Base-by-base conservation (phyloP, 2,329 filamentous ascomycete genomes). In the Diplodia corticola region DNA sequence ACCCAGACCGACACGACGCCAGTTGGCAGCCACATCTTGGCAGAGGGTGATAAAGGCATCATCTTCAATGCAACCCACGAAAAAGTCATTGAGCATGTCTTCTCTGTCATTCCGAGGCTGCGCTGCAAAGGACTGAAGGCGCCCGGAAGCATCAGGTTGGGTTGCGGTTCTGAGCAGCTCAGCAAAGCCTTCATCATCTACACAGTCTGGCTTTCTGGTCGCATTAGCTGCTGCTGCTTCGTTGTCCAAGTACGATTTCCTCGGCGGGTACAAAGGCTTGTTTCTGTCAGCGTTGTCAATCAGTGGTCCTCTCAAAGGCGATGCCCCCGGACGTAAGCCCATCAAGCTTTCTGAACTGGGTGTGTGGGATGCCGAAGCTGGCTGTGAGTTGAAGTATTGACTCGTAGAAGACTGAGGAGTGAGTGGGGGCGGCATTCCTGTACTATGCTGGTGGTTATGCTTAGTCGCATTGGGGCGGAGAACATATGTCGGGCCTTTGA, bases 11-110 rank as follows among this genome's bases (percentile, higher is more conserved):
- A 82, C 76, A 44, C 79, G 77, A 66, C 77, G 76, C 84, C 84
- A 86, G 68, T 81, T 79, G 13, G 75, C 75, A 60, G 81, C 80
- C 53, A 83, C 77, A 71, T 86, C 83, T 67, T 82, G 76, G 60
- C 82, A 82, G n/a, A 86, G 72, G 20, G 77, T 80, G 5, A 82
- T 65, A 67, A 87, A 86, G 22, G 80, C 76, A 3, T 81, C 76
- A 67, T 83, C 80, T 30, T 83, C 77, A 3, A 86, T 76, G 66
- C 80, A 79, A n/a, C 79, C 77, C 44, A 82, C 77, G 64, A 87
- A 81, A 68, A 84, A 84, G 26, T 82, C 74, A 63, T 85, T 82
- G 20, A 86, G 70, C 12, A 79, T 74, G 10, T 73, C 71, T 54
- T 77, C 73, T 7, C 84, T 78, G 37, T 75, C 72, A 22, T 82